Evolutionary conservation across 306 rosid species (phyloP), one percentile per base, ranked within the genome.

Genomic region (Begonia peltatifolia): DNA sequence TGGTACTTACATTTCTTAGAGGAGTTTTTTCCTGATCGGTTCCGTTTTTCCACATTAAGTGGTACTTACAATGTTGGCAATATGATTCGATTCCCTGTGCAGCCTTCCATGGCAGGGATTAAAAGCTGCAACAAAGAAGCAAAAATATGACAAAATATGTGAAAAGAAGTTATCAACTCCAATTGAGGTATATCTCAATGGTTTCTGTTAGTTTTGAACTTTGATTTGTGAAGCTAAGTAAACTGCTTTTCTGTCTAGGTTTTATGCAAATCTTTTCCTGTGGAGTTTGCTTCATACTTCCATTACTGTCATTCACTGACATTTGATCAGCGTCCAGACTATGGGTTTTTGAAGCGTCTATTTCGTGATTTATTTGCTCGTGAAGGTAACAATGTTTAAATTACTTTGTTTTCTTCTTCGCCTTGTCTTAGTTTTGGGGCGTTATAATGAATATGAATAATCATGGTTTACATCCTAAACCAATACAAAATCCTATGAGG

Each of bases 61-160:
- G 23, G 23, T 20, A 20, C 23, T 20, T 20, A 20, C 23, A 20
- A 20, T 20, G 11, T 58, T 13, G 14, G 35, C 14, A 44, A 41
- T 14, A 51, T 56, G 56, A 54, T 49, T 56, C 7, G 22, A 61
- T 38, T 69, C 47, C 70, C 57, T 59, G 44, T 67, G 53, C 50
- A 90, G 99, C 74, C 99, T 90, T 75, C 99, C 99, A 36, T 90
- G 99, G 99, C 99, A 90, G 79, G 93, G 93, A 71, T 81, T 90
- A 61, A 90, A 90, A 79, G 99, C 99, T 56, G 95, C 87, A 50
- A 86, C 95, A 12, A 90, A 90, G 76, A 90, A 90, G 78, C 92
- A 90, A 68, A 90, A 90, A 56, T 90, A 90, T 77, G 99, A 90
- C 58, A 83, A 90, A 74, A 90, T 90, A 72, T 86, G 95, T 55